Evolutionary conservation across 2,329 filamentous ascomycete species (phyloP).

Genomic region (Ustulina deusta): DNA sequence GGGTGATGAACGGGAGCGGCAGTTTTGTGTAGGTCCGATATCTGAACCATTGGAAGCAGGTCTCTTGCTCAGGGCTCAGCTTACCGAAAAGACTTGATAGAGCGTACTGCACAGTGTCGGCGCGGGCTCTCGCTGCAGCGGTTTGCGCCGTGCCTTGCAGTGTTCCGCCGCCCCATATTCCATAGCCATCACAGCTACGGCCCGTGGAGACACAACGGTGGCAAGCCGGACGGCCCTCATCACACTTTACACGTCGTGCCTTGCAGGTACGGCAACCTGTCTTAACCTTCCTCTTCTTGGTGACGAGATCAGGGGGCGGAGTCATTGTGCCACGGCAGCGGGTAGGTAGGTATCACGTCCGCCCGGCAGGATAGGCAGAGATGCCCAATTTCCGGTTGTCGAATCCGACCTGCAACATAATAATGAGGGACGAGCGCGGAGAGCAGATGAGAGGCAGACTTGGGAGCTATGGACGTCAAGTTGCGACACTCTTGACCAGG

Average conservation of each 20-base stretch:
- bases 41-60: slow-evolving; percentile 59
- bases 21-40: slow-evolving; percentile 54
- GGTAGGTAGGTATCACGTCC: neutral
- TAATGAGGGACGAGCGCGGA: neutral
- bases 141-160: slow-evolving; percentile 40
- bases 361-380: neutral
- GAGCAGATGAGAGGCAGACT: neutral
- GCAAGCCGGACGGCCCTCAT: slow-evolving; percentile 48
- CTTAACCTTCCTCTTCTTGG: slow-evolving; percentile 39
- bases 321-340: neutral
- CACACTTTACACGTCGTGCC: slow-evolving; percentile 50
- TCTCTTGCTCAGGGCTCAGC: slow-evolving; percentile 48
- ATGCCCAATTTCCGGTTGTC: neutral
- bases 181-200: slow-evolving; percentile 50
- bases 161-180: slow-evolving; percentile 49
- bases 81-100: slow-evolving; percentile 28
- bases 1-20: slow-evolving; percentile 52
- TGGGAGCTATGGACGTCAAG: neutral
- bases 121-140: neutral
- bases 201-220: slow-evolving; percentile 47
- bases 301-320: neutral
- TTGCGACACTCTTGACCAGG: too few relatives aligned
- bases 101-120: slow-evolving; percentile 11
- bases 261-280: slow-evolving; percentile 51
- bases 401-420: neutral